Evolutionary conservation across 2,329 filamentous ascomycete genomes (phyloP).

Genomic region (Colletotrichum magnum): DNA sequence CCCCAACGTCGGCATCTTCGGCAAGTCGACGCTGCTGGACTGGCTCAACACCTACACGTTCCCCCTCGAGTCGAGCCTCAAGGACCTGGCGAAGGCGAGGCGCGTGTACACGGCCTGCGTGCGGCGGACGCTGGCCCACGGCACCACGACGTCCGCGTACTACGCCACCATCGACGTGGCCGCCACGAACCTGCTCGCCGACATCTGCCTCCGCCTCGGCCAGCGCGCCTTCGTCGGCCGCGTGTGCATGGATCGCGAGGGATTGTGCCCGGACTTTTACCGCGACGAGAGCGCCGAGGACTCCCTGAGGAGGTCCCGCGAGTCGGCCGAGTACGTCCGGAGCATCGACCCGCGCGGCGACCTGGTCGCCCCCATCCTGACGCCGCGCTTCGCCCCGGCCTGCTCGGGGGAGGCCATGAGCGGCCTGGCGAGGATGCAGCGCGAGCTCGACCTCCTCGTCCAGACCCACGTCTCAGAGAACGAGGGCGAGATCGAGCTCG

Average conservation of each 20-base stretch:
- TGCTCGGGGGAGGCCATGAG: conserved; percentile 73
- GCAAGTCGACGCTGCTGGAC: conserved; percentile 90
- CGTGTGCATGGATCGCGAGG: conserved; percentile 89
- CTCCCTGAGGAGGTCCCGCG: conserved; percentile 68
- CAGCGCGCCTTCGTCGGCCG: conserved; percentile 93
- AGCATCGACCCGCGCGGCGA: conserved; percentile 74
- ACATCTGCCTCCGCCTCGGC: conserved; percentile 83
- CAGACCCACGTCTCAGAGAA: conserved; percentile 97
- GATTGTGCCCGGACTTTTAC: conserved; percentile 82
- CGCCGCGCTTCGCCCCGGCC: conserved; percentile 76
- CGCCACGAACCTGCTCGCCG: conserved; percentile 91
- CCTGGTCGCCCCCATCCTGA: conserved; percentile 85
- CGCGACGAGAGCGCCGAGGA: conserved; percentile 76
- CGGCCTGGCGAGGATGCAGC: conserved; percentile 75
- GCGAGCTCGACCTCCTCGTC: conserved; percentile 74
- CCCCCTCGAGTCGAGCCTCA: conserved; percentile 86
- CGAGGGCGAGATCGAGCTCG: conserved; percentile 78
- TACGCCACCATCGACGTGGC: conserved; percentile 90
- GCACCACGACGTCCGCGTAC: conserved; percentile 95
- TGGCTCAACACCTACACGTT: conserved; percentile 98
- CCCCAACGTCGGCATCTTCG: conserved; percentile 93
- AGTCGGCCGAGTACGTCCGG: conserved; percentile 76
- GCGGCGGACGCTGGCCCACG: conserved; percentile 84
- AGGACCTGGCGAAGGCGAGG: conserved; percentile 72
- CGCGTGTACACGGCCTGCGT: conserved; percentile 85